Base-by-base conservation (phyloP, 345 rosid genomes). In the Linum trigynum region DNA sequence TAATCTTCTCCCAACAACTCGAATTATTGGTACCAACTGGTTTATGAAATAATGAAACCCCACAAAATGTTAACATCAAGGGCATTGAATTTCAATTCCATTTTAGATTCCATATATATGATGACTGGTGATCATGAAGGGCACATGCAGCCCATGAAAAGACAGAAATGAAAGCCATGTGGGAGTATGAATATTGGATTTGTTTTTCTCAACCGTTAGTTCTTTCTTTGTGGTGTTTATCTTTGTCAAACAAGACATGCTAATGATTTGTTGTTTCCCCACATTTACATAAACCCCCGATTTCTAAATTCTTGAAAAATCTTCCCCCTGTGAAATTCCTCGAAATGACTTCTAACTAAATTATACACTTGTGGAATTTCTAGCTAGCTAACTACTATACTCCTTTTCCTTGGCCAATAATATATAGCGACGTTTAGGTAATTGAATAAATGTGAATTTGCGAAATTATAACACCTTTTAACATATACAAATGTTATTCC, bases 91-190 rank as follows among this genome's bases (percentile, higher is more conserved):
- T 48, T 48, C 14, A 48, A 48, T 48, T 48, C 53, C 53, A 48
- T 48, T 9, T 12, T 9, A 15, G 14, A 9, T 48, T 15, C 53
- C 53, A 2, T 0, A 48, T 48, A 63, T 63, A 12, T 37, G 10
- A 37, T 62, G 5, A 7, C 10, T 38, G 67, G 57, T 59, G 64
- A 58, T 53, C 6, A 57, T 38, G 71, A 43, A 7, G 0, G 67
- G 68, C 71, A 63, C 68, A 67, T 57, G 55, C 59, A 57, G 38
- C 14, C 16, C 10, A 56, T 45, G 39, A 9, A 14, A 56, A 62
- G 75, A 66, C 75, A 72, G 38, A 71, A 56, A 63, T 38, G 62
- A 50, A 65, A 60, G 45, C 16, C 55, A 65, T 41, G 61, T 23
- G 45, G 62, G 15, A 16, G 9, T 5, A 11, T 59, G 9, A 7